These are phyloP conservation scores for Henckelia pumila DNA, from an alignment of 257 asterid genomes.

Conservation along the genomic window DNA sequence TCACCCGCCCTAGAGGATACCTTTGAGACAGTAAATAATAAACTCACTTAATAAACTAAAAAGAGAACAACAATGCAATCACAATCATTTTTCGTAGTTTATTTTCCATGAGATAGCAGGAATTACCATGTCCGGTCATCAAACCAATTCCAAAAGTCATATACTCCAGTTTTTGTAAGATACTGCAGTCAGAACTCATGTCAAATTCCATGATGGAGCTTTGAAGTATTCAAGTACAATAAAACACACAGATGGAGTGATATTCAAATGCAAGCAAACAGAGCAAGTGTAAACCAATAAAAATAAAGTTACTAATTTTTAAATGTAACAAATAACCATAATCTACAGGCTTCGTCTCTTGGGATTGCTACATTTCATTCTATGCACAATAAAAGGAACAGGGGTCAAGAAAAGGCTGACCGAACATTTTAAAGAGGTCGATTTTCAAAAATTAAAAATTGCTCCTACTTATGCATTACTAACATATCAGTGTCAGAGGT, in stretches of 20 bases:
- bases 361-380: neutral
- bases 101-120: constrained; percentile 17
- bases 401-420: neutral
- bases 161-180: constrained; percentile 85
- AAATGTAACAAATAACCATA: constrained; percentile 3
- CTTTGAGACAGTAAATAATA: constrained; percentile 32
- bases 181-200: constrained; percentile 58
- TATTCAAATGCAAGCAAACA: constrained; percentile 19
- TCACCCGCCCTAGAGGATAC: constrained; percentile 99
- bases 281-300: constrained; percentile 13
- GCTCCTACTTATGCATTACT: neutral
- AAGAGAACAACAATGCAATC: neutral
- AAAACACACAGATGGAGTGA: constrained; percentile 5
- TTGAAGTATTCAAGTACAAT: constrained; percentile 3
- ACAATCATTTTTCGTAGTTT: neutral
- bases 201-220: constrained; percentile 28
- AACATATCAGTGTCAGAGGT: constrained; percentile 1
- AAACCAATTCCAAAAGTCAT: constrained; percentile 99
- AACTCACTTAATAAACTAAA: neutral
- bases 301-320: constrained; percentile 10
- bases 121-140: constrained; percentile 98
- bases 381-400: neutral
- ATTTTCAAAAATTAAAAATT: neutral
- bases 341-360: neutral
- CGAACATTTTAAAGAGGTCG: neutral